A percentile compares a stretch with the other conserved stretches of the same genome.
Conservation (phyloP, 805 yeast genomes). For the Cyberlindnera meyerae region DNA sequence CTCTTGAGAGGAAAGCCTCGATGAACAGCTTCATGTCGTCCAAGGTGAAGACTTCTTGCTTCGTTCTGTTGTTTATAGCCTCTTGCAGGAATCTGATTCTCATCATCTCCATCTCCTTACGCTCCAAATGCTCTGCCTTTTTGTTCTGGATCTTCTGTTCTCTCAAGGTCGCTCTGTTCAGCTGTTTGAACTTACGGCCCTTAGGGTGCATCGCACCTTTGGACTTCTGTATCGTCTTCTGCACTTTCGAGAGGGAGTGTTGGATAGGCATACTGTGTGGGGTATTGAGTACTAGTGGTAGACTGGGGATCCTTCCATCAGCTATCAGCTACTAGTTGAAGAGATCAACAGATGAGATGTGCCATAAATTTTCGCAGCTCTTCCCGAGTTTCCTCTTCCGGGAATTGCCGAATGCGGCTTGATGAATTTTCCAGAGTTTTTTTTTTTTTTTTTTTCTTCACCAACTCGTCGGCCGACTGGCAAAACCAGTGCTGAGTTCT, state of each 20-base stretch:
- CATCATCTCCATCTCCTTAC: conserved; percentile 54
- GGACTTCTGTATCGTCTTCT: conserved; percentile 50
- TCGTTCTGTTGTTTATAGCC: conserved; percentile 40
- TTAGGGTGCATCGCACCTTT: conserved; percentile 71
- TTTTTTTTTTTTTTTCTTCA: neutral
- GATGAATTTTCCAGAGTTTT: neutral
- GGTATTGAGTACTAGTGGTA: neutral
- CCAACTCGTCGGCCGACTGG: neutral
- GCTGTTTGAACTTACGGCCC: conserved; percentile 82
- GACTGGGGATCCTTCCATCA: too few relatives aligned
- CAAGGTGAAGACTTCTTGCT: conserved; percentile 39
- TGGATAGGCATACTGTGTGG: conserved; percentile 50
- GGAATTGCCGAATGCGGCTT: too few relatives aligned
- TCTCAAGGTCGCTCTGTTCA: conserved; percentile 82
- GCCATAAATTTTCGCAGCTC: neutral
- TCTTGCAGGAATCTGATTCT: conserved; percentile 59
- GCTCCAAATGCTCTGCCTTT: conserved; percentile 53
- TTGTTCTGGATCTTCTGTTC: conserved; percentile 62
- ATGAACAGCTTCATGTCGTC: conserved; percentile 61
- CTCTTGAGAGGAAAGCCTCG: conserved; percentile 58
- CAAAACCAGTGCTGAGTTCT: too few relatives aligned
- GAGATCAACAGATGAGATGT: too few relatives aligned
- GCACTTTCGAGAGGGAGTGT: conserved; percentile 61
- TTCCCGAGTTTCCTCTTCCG: too few relatives aligned
- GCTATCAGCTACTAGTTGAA: too few relatives aligned